A percentile compares a stretch with the other conserved stretches of the same genome.
Evolutionary conservation across 2,329 filamentous ascomycete species (phyloP).

Genomic region (Magnaporthiopsis incrustans): DNA sequence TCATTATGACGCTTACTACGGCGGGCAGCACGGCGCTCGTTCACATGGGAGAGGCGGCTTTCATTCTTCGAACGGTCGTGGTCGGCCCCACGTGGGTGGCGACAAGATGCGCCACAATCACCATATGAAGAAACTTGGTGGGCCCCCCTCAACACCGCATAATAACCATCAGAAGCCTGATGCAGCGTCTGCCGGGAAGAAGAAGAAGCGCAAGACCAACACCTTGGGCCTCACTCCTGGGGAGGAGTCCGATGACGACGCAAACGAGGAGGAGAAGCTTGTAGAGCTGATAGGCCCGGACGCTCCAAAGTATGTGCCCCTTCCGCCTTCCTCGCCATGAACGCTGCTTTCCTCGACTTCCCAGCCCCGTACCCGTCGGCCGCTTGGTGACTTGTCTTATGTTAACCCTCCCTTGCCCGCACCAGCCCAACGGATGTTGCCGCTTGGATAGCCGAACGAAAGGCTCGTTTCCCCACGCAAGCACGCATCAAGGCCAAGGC

Average conservation of each 20-base stretch:
- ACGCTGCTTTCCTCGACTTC: too few relatives aligned
- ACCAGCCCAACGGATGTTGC: conserved; percentile 59
- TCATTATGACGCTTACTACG: conserved; percentile 20
- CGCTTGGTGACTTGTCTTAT: not conserved
- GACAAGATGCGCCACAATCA: conserved; percentile 26
- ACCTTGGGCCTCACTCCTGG: conserved; percentile 64
- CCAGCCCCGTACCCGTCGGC: not conserved
- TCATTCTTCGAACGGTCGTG: conserved; percentile 21
- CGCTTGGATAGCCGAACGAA: conserved; percentile 74
- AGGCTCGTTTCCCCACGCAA: conserved; percentile 71
- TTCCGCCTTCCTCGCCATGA: not conserved
- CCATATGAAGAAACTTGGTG: conserved; percentile 23
- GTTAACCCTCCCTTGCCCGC: not conserved
- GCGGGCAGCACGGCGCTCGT: conserved; percentile 23
- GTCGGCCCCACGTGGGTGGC: conserved; percentile 28
- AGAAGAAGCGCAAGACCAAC: conserved; percentile 66
- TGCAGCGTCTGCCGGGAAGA: conserved; percentile 44
- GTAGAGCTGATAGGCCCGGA: conserved; percentile 48
- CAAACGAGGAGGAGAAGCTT: conserved; percentile 60
- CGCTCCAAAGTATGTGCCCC: conserved; percentile 41
- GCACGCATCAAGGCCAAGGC: conserved; percentile 59
- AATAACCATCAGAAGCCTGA: conserved; percentile 42
- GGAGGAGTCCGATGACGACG: conserved; percentile 57
- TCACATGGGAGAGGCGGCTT: conserved; percentile 31
- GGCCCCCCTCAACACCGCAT: conserved; percentile 18